phyloP scores from a whole-genome alignment of 2,329 filamentous ascomycete genomes.

The Sordariomycetes sp. region DNA sequence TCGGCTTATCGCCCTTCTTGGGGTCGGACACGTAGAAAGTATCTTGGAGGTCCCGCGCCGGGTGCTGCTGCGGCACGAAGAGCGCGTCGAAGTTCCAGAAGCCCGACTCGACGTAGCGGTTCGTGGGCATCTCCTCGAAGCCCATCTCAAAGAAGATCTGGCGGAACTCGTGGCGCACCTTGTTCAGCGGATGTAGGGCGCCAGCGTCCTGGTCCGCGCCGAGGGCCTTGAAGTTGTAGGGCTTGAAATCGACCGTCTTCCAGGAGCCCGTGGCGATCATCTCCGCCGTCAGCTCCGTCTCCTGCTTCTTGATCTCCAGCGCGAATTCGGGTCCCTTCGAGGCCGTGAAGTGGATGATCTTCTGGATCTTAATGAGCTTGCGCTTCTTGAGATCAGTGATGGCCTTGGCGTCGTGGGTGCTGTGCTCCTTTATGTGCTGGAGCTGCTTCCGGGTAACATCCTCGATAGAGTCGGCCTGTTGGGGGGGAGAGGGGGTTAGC shows the following conservation, averaged over 20 bases:
- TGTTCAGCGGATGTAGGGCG: slow-evolving; percentile 64
- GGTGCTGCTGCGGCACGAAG: slow-evolving; percentile 95
- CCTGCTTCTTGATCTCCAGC: slow-evolving; percentile 78
- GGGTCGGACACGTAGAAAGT: slow-evolving; percentile 98
- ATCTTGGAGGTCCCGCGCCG: slow-evolving; percentile 91
- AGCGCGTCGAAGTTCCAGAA: slow-evolving; percentile 99
- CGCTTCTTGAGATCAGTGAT: slow-evolving; percentile 79
- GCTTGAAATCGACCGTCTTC: slow-evolving; percentile 87
- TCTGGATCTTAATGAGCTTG: slow-evolving; percentile 74
- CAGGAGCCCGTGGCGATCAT: slow-evolving; percentile 82
- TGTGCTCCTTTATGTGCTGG: slow-evolving; percentile 55
- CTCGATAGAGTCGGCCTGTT: slow-evolving; percentile 57
- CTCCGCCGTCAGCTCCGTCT: slow-evolving; percentile 87
- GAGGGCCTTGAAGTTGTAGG: slow-evolving; percentile 58
- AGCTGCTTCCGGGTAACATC: slow-evolving; percentile 71
- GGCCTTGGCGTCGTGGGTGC: slow-evolving; percentile 61
- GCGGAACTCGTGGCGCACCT: slow-evolving; percentile 89
- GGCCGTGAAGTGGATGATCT: slow-evolving; percentile 74
- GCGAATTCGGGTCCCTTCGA: slow-evolving; percentile 81
- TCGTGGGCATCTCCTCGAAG: slow-evolving; percentile 96
- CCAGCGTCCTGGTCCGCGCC: slow-evolving; percentile 48
- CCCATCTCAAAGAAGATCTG: slow-evolving; percentile 99
- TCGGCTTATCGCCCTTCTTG: slow-evolving; percentile 55
- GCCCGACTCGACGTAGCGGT: slow-evolving; percentile 85
- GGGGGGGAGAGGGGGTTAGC: background rate